phyloP scores from a whole-genome alignment of 495 filamentous ascomycete genomes.

The Durotheca rogersii region DNA sequence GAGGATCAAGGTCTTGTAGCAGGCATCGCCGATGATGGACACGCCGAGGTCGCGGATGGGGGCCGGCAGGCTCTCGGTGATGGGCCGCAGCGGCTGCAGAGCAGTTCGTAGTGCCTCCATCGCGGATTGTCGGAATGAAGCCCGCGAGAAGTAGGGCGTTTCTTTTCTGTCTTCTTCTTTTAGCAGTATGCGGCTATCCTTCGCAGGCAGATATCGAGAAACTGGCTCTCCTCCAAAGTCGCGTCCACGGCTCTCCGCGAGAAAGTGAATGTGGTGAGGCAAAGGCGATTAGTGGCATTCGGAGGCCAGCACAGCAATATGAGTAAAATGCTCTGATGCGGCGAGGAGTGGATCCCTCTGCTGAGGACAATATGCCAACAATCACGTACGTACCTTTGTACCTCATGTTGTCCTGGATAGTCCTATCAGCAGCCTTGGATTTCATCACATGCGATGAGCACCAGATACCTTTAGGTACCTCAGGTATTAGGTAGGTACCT shows the following conservation, averaged over 20 bases:
- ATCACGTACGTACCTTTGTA: too few relatives aligned
- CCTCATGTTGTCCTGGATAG: too few relatives aligned
- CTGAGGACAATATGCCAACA: too few relatives aligned
- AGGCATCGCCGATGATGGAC: slow-evolving; percentile 75
- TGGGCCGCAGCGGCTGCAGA: slow-evolving; percentile 76
- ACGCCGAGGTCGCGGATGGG: slow-evolving; percentile 73
- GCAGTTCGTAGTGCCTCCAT: slow-evolving; percentile 62
- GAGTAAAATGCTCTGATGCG: slow-evolving; percentile 16
- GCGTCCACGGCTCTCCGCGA: slow-evolving; percentile 1
- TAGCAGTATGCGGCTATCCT: too few relatives aligned
- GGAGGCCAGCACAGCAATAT: too few relatives aligned
- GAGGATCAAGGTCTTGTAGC: slow-evolving; percentile 80
- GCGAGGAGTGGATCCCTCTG: too few relatives aligned
- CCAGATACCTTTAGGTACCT: too few relatives aligned
- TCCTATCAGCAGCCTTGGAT: too few relatives aligned
- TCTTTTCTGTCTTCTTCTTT: too few relatives aligned
- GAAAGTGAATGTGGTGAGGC: slow-evolving; percentile 10
- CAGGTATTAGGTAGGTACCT: too few relatives aligned
- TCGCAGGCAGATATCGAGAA: neutral
- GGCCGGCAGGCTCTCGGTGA: slow-evolving; percentile 75
- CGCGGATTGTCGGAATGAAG: neutral
- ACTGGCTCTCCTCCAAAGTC: slow-evolving; percentile 1
- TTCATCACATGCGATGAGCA: too few relatives aligned
- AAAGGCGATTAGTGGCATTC: slow-evolving; percentile 4
- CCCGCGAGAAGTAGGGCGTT: too few relatives aligned